These are phyloP conservation scores for Toxicodendron radicans DNA, from an alignment of 345 rosid species.

Conservation along the genomic window DNA sequence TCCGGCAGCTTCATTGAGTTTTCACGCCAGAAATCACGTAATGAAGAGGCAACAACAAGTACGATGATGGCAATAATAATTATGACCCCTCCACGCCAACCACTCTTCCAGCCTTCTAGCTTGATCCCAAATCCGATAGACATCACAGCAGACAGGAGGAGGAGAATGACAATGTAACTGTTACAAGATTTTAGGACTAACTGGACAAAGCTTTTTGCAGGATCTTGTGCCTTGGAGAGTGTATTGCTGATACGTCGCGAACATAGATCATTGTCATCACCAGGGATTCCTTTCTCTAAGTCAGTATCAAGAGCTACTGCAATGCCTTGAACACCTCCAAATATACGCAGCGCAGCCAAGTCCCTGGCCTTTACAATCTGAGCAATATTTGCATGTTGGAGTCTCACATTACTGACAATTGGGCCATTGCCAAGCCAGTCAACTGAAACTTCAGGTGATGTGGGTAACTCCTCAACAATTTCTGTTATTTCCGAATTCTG, in stretches of 20 bases:
- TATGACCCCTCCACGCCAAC: constrained; percentile 13
- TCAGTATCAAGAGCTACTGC: constrained; percentile 6
- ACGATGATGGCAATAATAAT: not conserved
- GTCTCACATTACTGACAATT: not conserved
- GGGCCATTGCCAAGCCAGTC: not conserved
- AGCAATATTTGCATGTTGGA: not conserved
- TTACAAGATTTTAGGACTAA: constrained; percentile 3
- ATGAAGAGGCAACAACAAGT: not conserved
- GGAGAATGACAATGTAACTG: not conserved
- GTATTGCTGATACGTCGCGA: not conserved
- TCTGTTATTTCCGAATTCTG: not conserved
- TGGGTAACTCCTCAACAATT: not conserved
- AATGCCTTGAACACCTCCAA: constrained; percentile 12
- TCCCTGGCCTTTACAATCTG: constrained; percentile 4
- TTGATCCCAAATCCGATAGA: constrained; percentile 3
- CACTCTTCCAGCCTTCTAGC: not conserved
- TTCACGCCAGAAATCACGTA: constrained; percentile 3
- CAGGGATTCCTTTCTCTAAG: constrained; percentile 7
- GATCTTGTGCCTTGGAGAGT: not conserved
- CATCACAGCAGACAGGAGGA: not conserved
- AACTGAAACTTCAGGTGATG: not conserved
- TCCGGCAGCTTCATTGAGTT: not conserved
- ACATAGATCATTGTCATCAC: not conserved
- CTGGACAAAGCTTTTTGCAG: not conserved
- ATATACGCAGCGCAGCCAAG: not conserved